Evolutionary conservation across 2,329 filamentous ascomycete genomes (phyloP).

Genomic region (Aspergillus awamori): DNA sequence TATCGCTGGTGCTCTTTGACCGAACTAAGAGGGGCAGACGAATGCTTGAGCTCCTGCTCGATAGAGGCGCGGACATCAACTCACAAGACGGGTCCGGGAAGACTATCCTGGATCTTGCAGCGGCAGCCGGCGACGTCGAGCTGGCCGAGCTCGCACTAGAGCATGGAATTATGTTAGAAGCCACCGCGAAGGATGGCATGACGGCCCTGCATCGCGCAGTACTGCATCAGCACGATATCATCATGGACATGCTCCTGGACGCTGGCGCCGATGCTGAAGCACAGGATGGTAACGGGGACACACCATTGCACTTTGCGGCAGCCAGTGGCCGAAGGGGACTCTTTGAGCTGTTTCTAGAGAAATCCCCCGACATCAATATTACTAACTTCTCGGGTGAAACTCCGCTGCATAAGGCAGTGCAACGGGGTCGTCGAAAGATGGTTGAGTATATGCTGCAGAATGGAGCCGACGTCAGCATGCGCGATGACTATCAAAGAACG

Average conservation of each 20-base stretch:
- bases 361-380: constrained; percentile 28
- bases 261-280: constrained; percentile 29
- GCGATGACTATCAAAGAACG: constrained; percentile 28
- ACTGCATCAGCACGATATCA: constrained; percentile 24
- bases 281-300: constrained; percentile 30
- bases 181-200: constrained; percentile 20
- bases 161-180: constrained; percentile 19
- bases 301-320: constrained; percentile 27
- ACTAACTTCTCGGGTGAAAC: constrained; percentile 32
- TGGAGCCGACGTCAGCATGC: constrained; percentile 28
- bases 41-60: constrained; percentile 25
- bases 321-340: constrained; percentile 19
- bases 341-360: constrained; percentile 27
- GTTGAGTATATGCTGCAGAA: constrained; percentile 32
- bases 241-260: constrained; percentile 29
- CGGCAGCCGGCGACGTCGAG: constrained; percentile 21
- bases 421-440: constrained; percentile 31
- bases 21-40: constrained; percentile 21
- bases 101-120: constrained; percentile 25
- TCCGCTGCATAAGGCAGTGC: constrained; percentile 32
- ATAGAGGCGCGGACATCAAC: constrained; percentile 30
- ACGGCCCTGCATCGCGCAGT: constrained; percentile 29
- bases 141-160: constrained; percentile 22
- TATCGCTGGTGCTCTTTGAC: constrained; percentile 24
- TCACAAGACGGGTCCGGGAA: constrained; percentile 22